Percentiles rank a stretch among this genome's conserved stretches.
Conservation (phyloP, 176 grass and related monocot species). For the Aegilops umbellulata region DNA sequence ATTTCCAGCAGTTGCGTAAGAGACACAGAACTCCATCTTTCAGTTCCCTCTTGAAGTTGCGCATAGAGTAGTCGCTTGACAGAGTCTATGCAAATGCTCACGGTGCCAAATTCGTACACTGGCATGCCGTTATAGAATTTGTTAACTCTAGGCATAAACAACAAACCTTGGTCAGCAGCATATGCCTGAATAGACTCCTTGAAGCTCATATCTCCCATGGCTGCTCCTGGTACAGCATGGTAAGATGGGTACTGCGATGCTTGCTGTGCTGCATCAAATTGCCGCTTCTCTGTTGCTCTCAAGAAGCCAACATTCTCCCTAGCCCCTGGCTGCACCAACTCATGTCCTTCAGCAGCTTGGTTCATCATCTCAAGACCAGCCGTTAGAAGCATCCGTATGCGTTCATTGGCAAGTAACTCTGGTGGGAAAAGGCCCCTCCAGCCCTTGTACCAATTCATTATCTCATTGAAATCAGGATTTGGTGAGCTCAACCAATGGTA, state of each 20-base stretch:
- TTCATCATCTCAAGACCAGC: constrained; percentile 90
- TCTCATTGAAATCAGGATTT: constrained; percentile 84
- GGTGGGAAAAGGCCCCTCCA: constrained; percentile 80
- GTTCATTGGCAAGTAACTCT: constrained; percentile 78
- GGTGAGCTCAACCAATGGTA: constrained; percentile 78
- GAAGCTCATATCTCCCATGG: constrained; percentile 69
- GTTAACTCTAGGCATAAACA: constrained; percentile 83
- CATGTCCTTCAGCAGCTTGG: constrained; percentile 68
- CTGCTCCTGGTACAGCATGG: constrained; percentile 32
- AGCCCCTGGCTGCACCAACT: constrained; percentile 64
- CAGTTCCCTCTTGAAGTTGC: constrained; percentile 62
- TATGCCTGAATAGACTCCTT: constrained; percentile 87
- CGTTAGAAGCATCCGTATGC: constrained; percentile 62
- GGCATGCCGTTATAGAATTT: constrained; percentile 77
- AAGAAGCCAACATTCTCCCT: constrained; percentile 73
- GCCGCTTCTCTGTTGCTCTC: constrained; percentile 66
- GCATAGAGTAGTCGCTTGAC: constrained; percentile 77
- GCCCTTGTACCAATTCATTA: constrained; percentile 83
- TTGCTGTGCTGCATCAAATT: constrained; percentile 73
- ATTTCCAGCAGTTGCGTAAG: constrained; percentile 78
- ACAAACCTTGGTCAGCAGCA: constrained; percentile 73
- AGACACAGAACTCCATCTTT: constrained; percentile 76
- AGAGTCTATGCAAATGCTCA: constrained; percentile 84
- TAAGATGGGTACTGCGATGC: constrained; percentile 32
- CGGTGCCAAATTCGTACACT: constrained; percentile 78